phyloP scores from a whole-genome alignment of 2,329 filamentous ascomycete genomes.

The Colletotrichum agaves region DNA sequence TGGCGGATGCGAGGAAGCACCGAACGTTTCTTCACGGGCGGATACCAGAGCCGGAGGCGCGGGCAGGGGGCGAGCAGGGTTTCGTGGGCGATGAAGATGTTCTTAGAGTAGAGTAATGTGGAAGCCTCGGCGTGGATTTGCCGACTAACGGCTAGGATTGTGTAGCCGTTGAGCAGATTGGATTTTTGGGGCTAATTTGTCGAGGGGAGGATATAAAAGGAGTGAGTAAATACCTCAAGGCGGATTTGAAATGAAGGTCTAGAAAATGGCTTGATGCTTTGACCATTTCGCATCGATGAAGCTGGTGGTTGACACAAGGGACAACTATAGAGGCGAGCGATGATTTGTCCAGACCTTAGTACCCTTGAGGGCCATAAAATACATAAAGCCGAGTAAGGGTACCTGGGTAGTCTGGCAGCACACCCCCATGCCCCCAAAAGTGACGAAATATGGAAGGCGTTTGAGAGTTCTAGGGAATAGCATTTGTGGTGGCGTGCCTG shows the following conservation, averaged over 20 bases:
- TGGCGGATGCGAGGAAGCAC: conserved; percentile 50
- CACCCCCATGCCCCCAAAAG: too few relatives aligned
- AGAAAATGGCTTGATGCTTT: conserved; percentile 44
- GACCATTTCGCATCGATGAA: background rate
- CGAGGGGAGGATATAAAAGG: conserved; percentile 47
- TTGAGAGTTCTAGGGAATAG: too few relatives aligned
- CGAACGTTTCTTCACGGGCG: conserved; percentile 45
- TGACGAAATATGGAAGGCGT: too few relatives aligned
- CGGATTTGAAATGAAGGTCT: conserved; percentile 57
- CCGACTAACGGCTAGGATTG: conserved; percentile 53
- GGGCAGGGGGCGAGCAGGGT: conserved; percentile 54
- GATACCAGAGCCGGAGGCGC: conserved; percentile 48
- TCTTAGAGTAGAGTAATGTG: conserved; percentile 54
- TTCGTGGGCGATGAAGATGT: conserved; percentile 57
- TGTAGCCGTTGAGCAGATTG: conserved; percentile 41
- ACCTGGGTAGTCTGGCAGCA: too few relatives aligned
- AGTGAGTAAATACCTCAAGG: conserved; percentile 57
- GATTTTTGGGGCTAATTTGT: conserved; percentile 29
- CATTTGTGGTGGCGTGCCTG: too few relatives aligned
- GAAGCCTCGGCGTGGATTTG: conserved; percentile 55
- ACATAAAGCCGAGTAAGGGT: too few relatives aligned
- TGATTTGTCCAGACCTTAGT: too few relatives aligned
- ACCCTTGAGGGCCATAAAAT: too few relatives aligned
- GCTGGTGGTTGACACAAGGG: too few relatives aligned
- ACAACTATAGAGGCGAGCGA: too few relatives aligned